These are phyloP conservation scores for Curvularia sp. DNA, from an alignment of 2,329 filamentous ascomycete species.

Conservation along the genomic window DNA sequence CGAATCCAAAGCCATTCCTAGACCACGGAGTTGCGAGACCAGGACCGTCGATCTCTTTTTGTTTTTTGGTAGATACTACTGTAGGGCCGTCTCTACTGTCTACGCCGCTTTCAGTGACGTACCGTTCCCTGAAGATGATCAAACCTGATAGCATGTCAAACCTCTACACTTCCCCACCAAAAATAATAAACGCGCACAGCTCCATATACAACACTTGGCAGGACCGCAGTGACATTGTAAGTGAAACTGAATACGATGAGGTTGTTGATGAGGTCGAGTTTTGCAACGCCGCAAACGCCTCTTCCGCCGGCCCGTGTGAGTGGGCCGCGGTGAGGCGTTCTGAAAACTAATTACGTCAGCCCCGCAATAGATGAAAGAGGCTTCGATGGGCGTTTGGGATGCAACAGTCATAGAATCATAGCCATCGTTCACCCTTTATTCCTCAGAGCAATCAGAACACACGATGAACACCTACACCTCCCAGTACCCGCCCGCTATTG, in stretches of 20 bases:
- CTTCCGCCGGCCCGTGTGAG: constrained; percentile 16
- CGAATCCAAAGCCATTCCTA: background rate
- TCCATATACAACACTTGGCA: background rate
- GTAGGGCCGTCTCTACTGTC: constrained; percentile 1
- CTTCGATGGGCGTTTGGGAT: constrained; percentile 13
- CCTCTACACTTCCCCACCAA: background rate
- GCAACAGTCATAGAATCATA: constrained; percentile 4
- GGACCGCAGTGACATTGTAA: background rate
- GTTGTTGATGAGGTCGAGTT: constrained; percentile 2
- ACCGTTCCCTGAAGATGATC: background rate
- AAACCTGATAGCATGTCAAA: background rate
- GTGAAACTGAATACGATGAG: background rate
- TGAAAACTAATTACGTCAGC: constrained; percentile 11
- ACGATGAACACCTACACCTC: constrained; percentile 46
- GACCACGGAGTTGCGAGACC: constrained; percentile 6
- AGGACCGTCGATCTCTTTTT: background rate
- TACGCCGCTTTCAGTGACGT: constrained; percentile 8
- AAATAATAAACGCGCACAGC: background rate
- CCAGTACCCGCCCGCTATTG: constrained; percentile 44
- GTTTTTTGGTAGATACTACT: constrained; percentile 12
- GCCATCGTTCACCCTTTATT: constrained; percentile 4
- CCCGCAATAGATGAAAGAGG: constrained; percentile 5
- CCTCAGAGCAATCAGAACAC: background rate
- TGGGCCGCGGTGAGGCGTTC: background rate
- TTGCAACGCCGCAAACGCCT: constrained; percentile 9